Evolutionary conservation across 345 rosid genomes (phyloP).

Genomic region (Dipteronia dyeriana): DNA sequence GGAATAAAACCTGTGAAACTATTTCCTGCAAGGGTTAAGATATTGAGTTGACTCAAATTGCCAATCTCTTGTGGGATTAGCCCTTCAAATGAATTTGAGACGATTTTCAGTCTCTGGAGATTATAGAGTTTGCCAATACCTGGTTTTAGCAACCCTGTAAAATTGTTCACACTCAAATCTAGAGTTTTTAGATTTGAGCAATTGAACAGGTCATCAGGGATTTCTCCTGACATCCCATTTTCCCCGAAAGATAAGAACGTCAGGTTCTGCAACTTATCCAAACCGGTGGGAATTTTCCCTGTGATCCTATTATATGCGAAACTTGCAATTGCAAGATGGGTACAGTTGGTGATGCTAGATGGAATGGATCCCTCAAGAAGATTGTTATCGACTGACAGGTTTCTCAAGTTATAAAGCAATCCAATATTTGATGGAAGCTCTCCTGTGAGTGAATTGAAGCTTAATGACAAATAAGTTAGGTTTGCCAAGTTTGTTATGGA

Average conservation of each 20-base stretch:
- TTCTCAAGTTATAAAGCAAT: slow-evolving; percentile 58
- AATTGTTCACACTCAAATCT: slow-evolving; percentile 45
- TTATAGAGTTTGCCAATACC: slow-evolving; percentile 55
- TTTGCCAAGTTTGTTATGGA: slow-evolving; percentile 61
- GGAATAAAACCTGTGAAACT: slow-evolving; percentile 63
- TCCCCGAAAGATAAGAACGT: slow-evolving; percentile 41
- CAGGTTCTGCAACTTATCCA: slow-evolving; percentile 57
- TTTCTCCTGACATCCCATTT: slow-evolving; percentile 63
- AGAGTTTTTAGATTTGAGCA: slow-evolving; percentile 49
- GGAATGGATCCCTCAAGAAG: slow-evolving; percentile 80
- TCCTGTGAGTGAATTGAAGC: slow-evolving; percentile 63
- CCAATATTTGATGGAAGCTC: slow-evolving; percentile 65
- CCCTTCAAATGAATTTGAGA: slow-evolving; percentile 61
- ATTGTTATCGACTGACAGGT: slow-evolving; percentile 49
- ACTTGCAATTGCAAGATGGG: slow-evolving; percentile 43
- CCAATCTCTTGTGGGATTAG: slow-evolving; percentile 68
- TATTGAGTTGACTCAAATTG: slow-evolving; percentile 48
- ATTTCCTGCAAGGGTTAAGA: slow-evolving; percentile 50
- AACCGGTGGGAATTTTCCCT: slow-evolving; percentile 63
- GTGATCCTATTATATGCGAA: slow-evolving; percentile 44
- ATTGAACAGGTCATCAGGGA: slow-evolving; percentile 76
- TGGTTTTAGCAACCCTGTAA: slow-evolving; percentile 64
- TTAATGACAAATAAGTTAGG: slow-evolving; percentile 60
- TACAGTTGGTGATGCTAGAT: slow-evolving; percentile 67
- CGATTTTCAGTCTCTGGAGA: slow-evolving; percentile 37